Percentiles rank a stretch among this genome's conserved stretches.
phyloP scores from a whole-genome alignment of 2,329 filamentous ascomycete species.

The Colletotrichum destructivum region DNA sequence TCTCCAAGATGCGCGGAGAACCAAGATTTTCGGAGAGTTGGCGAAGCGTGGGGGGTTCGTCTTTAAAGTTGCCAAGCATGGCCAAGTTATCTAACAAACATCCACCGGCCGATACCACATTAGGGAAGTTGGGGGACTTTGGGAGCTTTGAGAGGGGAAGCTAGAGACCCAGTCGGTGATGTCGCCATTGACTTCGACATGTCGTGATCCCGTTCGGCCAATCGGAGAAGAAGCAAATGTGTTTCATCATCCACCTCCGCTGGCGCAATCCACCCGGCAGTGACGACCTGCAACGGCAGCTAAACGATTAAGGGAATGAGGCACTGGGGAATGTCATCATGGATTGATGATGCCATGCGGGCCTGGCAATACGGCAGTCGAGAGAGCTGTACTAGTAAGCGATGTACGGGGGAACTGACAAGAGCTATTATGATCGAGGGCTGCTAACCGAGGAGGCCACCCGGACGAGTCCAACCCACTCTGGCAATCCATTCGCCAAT shows the following conservation, averaged over 20 bases:
- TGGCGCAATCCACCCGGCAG: conserved; percentile 19
- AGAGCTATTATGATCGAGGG: background rate
- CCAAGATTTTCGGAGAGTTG: background rate
- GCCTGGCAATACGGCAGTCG: conserved; percentile 15
- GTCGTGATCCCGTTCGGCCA: conserved; percentile 34
- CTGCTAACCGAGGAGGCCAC: background rate
- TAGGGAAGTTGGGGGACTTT: background rate
- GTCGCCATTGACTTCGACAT: conserved; percentile 39
- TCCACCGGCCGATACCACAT: background rate
- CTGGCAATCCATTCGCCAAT: conserved; percentile 27
- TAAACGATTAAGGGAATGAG: conserved; percentile 27
- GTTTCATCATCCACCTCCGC: conserved; percentile 8
- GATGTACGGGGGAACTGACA: background rate
- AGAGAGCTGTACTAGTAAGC: background rate
- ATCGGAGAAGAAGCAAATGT: background rate
- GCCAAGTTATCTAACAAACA: conserved; percentile 1
- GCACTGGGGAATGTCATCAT: conserved; percentile 37
- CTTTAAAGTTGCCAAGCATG: conserved; percentile 13
- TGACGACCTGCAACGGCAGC: conserved; percentile 22
- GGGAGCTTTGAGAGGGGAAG: conserved; percentile 11
- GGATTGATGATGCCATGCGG: conserved; percentile 37
- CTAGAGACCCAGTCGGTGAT: conserved; percentile 16
- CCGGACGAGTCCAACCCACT: background rate
- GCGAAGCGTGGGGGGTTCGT: background rate
- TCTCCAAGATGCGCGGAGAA: conserved; percentile 17